Base-by-base conservation (phyloP, 2,329 filamentous ascomycete species). In the Eutypella sp. region DNA sequence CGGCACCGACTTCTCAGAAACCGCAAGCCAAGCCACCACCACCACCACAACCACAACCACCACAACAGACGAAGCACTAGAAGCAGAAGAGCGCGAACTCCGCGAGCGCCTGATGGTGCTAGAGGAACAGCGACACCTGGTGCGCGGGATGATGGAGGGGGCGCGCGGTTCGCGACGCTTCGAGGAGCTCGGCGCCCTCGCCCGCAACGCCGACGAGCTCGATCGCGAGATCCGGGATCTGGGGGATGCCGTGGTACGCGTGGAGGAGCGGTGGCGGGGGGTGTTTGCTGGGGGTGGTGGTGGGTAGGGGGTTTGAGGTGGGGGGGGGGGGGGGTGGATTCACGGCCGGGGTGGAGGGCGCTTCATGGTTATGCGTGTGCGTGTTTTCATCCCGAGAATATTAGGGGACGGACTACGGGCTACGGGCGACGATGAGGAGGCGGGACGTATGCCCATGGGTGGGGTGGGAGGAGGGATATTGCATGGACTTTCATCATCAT, bases 91-190 rank as follows among this genome's bases (percentile, higher is more conserved):
- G 64, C 92, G 89, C 62, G 81, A 88, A 18, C 70, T 95, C 2
- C 79, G 86, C 15, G 90, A 96, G 58, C 75, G 82, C 4, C 70
- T 96, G 11, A 86, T 93, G 24, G 84, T 96, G 6, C 74, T 96
- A 1, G 89, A 96, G 64, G 91, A 96, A 67, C 91, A 96, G 64
- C 85, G 84, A 52, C 95, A 95, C 66, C 82, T 96, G 67, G 89
- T 96, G 0, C 81, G 84, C 31, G 83, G 88, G 56, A 95, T 95
- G 89, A 81, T 95, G 38, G 80, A 79, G 7, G 81, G 84, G 49
- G 89, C 90, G 0, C 85, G 84, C 40, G 84, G 83, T 36, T 80
- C 86, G 10, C 74, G 88, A 23, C 82, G 88, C 47, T 95, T 95
- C 55, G 91, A 96, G 58, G 91, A 96, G 65, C 87, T 95, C 2